Evolutionary conservation across 192 early-diverging fungal genomes (phyloP).

Genomic region (Jimgerdemannia lactiflua): DNA sequence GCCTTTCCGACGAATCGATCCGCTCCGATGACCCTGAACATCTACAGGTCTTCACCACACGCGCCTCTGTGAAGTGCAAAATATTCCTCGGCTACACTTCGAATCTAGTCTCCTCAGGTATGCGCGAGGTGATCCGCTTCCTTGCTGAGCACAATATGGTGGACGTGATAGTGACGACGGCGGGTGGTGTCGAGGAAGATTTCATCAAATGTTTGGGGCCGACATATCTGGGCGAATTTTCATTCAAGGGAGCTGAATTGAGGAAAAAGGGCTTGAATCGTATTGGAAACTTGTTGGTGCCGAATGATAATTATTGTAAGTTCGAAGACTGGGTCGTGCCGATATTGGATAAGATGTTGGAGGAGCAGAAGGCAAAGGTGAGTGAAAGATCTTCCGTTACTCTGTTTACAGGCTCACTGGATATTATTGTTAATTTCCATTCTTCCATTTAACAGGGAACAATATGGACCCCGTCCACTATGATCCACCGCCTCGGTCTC

Average conservation of each 20-base stretch:
- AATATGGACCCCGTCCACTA: conserved; percentile 90
- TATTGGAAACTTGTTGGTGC: conserved; percentile 96
- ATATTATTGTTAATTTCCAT: no score
- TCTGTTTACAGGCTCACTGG: background rate
- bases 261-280: conserved; percentile 91
- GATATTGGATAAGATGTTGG: conserved; percentile 88
- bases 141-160: conserved; percentile 89
- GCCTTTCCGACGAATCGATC: conserved; percentile 86
- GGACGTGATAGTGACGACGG: conserved; percentile 87
- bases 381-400: background rate
- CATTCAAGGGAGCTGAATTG: conserved; percentile 70
- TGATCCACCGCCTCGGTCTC: conserved; percentile 86
- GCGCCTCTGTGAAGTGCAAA: conserved; percentile 81
- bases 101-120: conserved; percentile 93
- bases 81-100: conserved; percentile 99
- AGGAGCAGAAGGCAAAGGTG: conserved; percentile 84
- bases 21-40: conserved; percentile 56
- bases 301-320: conserved; percentile 99
- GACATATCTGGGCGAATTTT: conserved; percentile 85
- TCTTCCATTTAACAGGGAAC: conserved; percentile 35
- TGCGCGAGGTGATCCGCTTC: conserved; percentile 89
- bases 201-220: conserved; percentile 95
- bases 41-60: conserved; percentile 54
- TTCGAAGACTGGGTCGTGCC: conserved; percentile 99
- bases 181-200: conserved; percentile 97